Base-by-base conservation (phyloP, 805 yeast species). In the Peterozyma xylosa region DNA sequence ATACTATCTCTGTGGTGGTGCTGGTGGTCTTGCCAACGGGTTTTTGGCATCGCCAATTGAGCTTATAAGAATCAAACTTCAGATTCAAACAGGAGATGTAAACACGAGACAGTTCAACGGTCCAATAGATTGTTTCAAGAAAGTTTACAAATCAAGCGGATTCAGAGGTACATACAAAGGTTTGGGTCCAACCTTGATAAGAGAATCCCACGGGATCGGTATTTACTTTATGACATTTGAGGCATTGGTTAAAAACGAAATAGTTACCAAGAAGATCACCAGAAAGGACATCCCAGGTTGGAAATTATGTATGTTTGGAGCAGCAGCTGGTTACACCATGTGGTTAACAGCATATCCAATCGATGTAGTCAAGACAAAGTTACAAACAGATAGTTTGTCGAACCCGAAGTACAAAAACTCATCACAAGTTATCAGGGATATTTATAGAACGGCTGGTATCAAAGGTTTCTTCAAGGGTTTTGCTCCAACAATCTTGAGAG, bases 11-110 rank as follows among this genome's bases (percentile, higher is more conserved):
- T 78, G 95, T 57, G 99, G 99, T 53, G 77, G 82, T 4, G 86
- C 84, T n/a, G 96, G 96, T 33, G 99, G 99, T 21, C 63, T 88
- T 42, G 89, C 95, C 30, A 91, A 90, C 66, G 85, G 95, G 1
- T 76, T 90, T 42, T 60, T 91, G 51, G 96, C 97, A 0, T 74
- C 91, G 11, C 99, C 99, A 2, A 91, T 93, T 50, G 99, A 93
- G 62, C 98, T 89, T 58, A 76, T 93, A 47, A 82, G 99, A 68
- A 90, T 93, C 53, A 75, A 97, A 52, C 73, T 95, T 50, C 99
- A 93, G 64, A 88, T 96, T 2, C 95, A 87, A 62, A 82, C 86
- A 9, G 54, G 64, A 2, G 71, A 71, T 1, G 68, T 71, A 0
- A 51, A 66, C 7, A 68, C 68, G n/a, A 70, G 69, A 50, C 57